Evolutionary conservation across 2,329 filamentous ascomycete species (phyloP).

Genomic region (Neonectria coccinea): DNA sequence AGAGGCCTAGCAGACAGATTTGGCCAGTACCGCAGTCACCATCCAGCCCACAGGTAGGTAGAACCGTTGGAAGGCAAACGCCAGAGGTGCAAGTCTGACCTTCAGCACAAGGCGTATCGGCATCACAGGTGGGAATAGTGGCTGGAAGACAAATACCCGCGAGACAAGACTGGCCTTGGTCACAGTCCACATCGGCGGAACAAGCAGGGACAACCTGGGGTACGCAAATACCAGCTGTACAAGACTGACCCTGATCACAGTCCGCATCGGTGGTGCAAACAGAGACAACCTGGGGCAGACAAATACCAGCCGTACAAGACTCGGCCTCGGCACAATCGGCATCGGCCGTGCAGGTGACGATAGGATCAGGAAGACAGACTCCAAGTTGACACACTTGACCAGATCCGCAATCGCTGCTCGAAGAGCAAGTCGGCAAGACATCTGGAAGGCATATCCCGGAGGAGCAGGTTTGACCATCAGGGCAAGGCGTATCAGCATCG

Average conservation of each 20-base stretch:
- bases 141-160: slow-evolving; percentile 11
- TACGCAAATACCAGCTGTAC: neutral
- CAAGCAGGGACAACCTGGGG: slow-evolving; percentile 5
- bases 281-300: neutral
- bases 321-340: neutral
- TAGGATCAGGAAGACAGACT: no score
- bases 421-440: no score
- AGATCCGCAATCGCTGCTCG: no score
- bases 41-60: no score
- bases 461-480: no score
- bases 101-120: neutral
- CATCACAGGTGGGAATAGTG: neutral
- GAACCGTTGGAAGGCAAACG: slow-evolving; percentile 1
- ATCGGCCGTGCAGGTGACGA: neutral
- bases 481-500: no score
- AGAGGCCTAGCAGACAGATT: no score
- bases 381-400: no score
- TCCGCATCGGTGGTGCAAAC: slow-evolving; percentile 3
- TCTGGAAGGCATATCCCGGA: no score
- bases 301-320: slow-evolving; percentile 11
- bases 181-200: slow-evolving; percentile 6
- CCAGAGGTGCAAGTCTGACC: neutral
- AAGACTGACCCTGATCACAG: neutral
- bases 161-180: neutral
- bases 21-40: no score